Percentiles rank a stretch among this genome's conserved stretches.
phyloP scores from a whole-genome alignment of 352 stramenopile species.

The Pythium sukuiense region DNA sequence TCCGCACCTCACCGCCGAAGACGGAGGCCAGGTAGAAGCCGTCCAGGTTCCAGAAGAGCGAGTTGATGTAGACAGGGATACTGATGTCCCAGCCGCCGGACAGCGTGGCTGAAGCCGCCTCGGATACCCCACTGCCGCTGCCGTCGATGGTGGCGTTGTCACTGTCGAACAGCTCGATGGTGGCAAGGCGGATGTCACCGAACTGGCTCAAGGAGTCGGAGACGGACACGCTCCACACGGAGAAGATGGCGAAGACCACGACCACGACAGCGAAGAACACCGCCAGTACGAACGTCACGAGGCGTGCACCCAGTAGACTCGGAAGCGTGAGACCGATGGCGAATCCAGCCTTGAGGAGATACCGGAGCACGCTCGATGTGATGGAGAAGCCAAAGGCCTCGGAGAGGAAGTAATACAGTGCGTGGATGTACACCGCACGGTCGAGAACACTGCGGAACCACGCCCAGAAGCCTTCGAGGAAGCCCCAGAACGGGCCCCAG shows the following conservation, averaged over 20 bases:
- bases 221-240: constrained; percentile 30
- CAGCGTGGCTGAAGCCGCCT: constrained; percentile 38
- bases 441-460: constrained; percentile 75
- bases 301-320: constrained; percentile 22
- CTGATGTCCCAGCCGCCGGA: constrained; percentile 38
- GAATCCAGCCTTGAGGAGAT: constrained; percentile 34
- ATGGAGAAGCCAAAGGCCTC: constrained; percentile 1
- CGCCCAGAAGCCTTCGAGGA: constrained; percentile 52
- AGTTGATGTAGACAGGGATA: constrained; percentile 61
- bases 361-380: constrained; percentile 19
- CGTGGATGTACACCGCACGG: constrained; percentile 38
- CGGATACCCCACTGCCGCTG: neutral
- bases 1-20: constrained; percentile 85
- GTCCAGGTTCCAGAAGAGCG: constrained; percentile 94
- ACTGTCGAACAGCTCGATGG: constrained; percentile 19
- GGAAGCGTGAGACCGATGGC: constrained; percentile 37
- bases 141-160: constrained; percentile 38
- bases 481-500: constrained; percentile 76
- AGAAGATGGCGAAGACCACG: constrained; percentile 77
- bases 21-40: constrained; percentile 84
- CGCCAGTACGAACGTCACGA: constrained; percentile 47
- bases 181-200: constrained; percentile 73
- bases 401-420: constrained; percentile 6
- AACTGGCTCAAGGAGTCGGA: constrained; percentile 60
- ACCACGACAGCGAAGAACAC: constrained; percentile 78